Conservation (phyloP, 23 red algal species). For the Pyropia haitanensis region DNA sequence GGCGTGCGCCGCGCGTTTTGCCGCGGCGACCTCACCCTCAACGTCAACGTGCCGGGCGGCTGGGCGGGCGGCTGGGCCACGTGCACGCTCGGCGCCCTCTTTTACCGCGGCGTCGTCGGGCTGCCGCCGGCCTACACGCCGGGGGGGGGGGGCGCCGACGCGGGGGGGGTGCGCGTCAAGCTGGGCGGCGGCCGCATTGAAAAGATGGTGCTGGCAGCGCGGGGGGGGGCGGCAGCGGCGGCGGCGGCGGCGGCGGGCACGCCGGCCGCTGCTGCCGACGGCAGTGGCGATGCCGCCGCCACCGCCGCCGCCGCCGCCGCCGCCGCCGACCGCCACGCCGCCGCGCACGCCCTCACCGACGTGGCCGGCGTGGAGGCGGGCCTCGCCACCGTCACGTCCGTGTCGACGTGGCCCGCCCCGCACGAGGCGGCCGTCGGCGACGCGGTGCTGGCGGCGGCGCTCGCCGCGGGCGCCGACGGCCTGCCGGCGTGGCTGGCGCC, state of each 20-base stretch:
- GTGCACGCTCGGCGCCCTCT: slow-evolving; percentile 63
- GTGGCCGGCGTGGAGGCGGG: slow-evolving; percentile 26
- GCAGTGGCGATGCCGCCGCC: no score
- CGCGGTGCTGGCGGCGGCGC: slow-evolving; percentile 46
- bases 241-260: no score
- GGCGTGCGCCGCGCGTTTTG: slow-evolving; percentile 53
- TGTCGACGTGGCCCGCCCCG: slow-evolving; percentile 76
- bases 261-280: no score
- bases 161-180: neutral
- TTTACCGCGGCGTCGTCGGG: slow-evolving; percentile 62
- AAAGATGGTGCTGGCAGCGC: no score
- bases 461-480: slow-evolving; percentile 6
- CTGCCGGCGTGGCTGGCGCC: slow-evolving; percentile 25
- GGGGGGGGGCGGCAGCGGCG: no score
- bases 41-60: slow-evolving; percentile 69
- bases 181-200: no score
- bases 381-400: slow-evolving; percentile 44
- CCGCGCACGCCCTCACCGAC: slow-evolving; percentile 22
- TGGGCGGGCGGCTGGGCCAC: slow-evolving; percentile 62
- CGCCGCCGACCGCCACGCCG: neutral
- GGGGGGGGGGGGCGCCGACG: slow-evolving; percentile 5
- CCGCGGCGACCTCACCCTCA: slow-evolving; percentile 67
- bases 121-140: slow-evolving; percentile 20
- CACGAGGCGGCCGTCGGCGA: slow-evolving; percentile 51
- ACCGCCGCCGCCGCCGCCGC: no score